Percentiles rank a stretch among this genome's conserved stretches.
These are phyloP conservation scores for Kwoniella europaea DNA, from an alignment of 768 basidiomycete genomes.

Conservation along the genomic window DNA sequence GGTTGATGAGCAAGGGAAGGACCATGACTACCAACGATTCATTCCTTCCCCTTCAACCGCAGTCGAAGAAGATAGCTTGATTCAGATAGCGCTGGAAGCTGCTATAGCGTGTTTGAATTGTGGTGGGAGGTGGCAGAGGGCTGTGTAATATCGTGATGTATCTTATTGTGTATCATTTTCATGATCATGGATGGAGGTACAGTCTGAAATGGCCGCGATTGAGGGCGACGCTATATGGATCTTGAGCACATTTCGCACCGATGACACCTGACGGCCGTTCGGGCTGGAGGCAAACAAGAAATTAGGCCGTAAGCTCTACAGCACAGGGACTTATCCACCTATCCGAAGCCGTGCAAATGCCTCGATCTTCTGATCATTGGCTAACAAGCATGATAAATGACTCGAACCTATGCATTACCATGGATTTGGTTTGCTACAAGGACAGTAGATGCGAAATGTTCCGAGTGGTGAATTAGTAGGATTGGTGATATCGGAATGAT, in stretches of 20 bases:
- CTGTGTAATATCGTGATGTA: conserved; percentile 22
- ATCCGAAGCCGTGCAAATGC: background rate
- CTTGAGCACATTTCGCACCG: no score
- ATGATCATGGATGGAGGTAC: no score
- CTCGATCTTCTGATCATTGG: background rate
- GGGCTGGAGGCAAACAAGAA: no score
- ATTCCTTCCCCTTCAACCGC: background rate
- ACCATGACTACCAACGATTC: conserved; percentile 31
- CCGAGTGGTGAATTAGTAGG: background rate
- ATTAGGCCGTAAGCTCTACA: no score
- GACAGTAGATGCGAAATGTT: background rate
- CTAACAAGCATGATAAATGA: conserved; percentile 2
- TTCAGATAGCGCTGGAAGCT: conserved; percentile 35
- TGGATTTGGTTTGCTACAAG: background rate
- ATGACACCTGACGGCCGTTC: no score
- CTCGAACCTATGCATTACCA: background rate
- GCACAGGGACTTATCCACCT: background rate
- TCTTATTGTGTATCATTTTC: background rate
- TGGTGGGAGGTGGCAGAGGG: conserved; percentile 50
- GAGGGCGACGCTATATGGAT: no score
- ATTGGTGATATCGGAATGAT: conserved; percentile 3
- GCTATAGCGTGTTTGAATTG: conserved; percentile 42
- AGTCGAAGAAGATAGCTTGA: conserved; percentile 19
- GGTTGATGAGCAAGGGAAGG: conserved; percentile 23
- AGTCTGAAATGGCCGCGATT: no score